Conservation (phyloP, 495 filamentous ascomycete species). For the Cercophora newfieldiana region DNA sequence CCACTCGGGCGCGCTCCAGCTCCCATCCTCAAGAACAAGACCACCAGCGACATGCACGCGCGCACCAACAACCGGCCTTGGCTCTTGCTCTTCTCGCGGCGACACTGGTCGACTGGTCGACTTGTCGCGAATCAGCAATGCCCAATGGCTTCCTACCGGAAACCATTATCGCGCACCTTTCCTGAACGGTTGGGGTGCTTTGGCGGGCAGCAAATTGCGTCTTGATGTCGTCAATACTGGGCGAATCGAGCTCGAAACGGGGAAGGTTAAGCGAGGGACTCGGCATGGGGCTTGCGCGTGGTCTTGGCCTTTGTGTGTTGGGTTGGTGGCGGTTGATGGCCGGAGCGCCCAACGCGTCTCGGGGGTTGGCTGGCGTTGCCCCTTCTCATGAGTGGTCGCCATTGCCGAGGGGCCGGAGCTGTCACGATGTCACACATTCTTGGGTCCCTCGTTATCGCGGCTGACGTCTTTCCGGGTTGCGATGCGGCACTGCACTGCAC, state of each 20-base stretch:
- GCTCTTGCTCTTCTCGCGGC: neutral
- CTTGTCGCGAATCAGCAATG: conserved; percentile 3
- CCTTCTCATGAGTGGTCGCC: too few species aligned
- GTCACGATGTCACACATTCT: too few species aligned
- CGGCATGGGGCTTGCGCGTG: neutral
- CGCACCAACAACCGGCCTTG: neutral
- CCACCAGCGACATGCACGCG: too few species aligned
- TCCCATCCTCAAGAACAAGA: too few species aligned
- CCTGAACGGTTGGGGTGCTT: neutral
- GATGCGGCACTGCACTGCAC: too few species aligned
- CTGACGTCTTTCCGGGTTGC: too few species aligned
- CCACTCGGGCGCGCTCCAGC: too few species aligned
- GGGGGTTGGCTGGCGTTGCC: too few species aligned
- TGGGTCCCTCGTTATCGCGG: too few species aligned
- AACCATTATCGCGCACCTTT: neutral
- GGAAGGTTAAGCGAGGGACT: conserved; percentile 12
- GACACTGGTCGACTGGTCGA: too few species aligned
- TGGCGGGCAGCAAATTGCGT: neutral
- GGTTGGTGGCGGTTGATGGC: too few species aligned
- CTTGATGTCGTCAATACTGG: neutral
- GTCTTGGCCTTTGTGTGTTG: neutral
- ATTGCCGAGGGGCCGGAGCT: too few species aligned
- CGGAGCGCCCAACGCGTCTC: neutral
- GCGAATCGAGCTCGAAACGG: conserved; percentile 10
- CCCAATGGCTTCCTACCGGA: conserved; percentile 20